Evolutionary conservation across 2,329 filamentous ascomycete species (phyloP), one percentile per base, ranked within the genome.

Genomic region (Achaetomium macrosporum): DNA sequence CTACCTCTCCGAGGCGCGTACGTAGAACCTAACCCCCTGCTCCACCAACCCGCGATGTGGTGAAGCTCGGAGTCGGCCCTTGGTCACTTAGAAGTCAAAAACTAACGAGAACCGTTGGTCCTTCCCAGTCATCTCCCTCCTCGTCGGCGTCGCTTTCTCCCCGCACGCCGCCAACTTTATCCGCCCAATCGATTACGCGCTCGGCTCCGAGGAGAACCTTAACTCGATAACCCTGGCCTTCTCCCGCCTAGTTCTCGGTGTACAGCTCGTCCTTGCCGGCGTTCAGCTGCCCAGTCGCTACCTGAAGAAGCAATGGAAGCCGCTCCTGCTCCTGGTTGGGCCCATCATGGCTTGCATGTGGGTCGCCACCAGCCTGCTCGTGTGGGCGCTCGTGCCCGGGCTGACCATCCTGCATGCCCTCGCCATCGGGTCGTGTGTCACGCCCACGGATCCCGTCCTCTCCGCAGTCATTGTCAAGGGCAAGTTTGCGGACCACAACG

Each of bases 401-500:
- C 73, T 92, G 15, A 75, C 74, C 30, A 88, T 93, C 58, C 74
- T 96, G 2, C 86, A 93, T 59, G 87, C 91, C 0, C 75, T 96
- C 11, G 87, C 84, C 15, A 75, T 95, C 11, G 90, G 84, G 1
- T 87, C 90, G 0, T 95, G 90, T 64, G 83, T 96, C n/a, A 93
- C 91, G 2, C 91, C 90, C 0, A 96, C 91, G 0, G 91, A 96
- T 63, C 91, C 91, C 0, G 83, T 96, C 1, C 69, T 96, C 36
- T 92, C 87, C 15, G 92, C 93, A 58, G 87, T 87, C 2, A 95
- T 96, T 53, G 89, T 96, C 42, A 96, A 96, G 72, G 90, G 90
- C 31, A 91, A 88, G 62, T 96, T 95, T 65, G 91, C 91, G 1
- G 90, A 96, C 64, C 86, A 90, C 63, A 93, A 96, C 65, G 85